A percentile compares a stretch with the other conserved stretches of the same genome.
These are phyloP conservation scores for Protomyces gravidus DNA, from an alignment of 1,139 yeast species.

Conservation along the genomic window DNA sequence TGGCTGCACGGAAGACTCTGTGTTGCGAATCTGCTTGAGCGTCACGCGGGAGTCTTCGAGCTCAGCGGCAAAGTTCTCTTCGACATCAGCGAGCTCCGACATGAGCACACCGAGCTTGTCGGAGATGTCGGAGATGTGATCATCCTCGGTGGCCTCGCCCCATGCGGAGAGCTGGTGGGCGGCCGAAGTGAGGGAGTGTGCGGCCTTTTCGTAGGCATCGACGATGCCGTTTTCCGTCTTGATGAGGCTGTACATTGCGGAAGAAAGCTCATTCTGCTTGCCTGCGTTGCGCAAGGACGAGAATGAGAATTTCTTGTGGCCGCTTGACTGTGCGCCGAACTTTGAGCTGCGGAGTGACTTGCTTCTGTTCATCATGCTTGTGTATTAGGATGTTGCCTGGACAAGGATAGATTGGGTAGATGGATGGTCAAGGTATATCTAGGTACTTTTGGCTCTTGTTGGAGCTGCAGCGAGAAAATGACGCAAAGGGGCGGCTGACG, in stretches of 20 bases:
- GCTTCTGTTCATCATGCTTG: conserved; percentile 23
- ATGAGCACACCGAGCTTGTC: conserved; percentile 80
- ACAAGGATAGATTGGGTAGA: too few species aligned
- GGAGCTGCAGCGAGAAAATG: too few species aligned
- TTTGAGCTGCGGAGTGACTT: conserved; percentile 24
- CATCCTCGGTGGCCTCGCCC: conserved; percentile 85
- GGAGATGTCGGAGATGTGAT: conserved; percentile 68
- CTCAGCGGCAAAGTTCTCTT: conserved; percentile 80
- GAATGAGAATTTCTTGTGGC: conserved; percentile 23
- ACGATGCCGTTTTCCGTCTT: conserved; percentile 78
- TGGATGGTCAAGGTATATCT: too few species aligned
- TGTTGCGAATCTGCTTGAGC: conserved; percentile 72
- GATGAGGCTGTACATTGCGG: conserved; percentile 47
- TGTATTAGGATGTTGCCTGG: too few species aligned
- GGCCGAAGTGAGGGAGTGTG: conserved; percentile 73
- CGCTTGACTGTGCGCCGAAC: conserved; percentile 9
- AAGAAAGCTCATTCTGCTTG: conserved; percentile 23
- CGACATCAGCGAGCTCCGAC: conserved; percentile 79
- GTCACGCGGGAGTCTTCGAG: conserved; percentile 83
- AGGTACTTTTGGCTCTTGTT: too few species aligned
- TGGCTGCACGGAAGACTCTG: conserved; percentile 83
- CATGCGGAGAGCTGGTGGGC: conserved; percentile 74
- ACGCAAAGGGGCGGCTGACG: too few species aligned
- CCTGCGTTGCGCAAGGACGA: conserved; percentile 19
- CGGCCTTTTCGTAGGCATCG: conserved; percentile 73